These are phyloP conservation scores for Falciphora oryzae DNA, from an alignment of 2,329 filamentous ascomycete genomes.

Conservation along the genomic window DNA sequence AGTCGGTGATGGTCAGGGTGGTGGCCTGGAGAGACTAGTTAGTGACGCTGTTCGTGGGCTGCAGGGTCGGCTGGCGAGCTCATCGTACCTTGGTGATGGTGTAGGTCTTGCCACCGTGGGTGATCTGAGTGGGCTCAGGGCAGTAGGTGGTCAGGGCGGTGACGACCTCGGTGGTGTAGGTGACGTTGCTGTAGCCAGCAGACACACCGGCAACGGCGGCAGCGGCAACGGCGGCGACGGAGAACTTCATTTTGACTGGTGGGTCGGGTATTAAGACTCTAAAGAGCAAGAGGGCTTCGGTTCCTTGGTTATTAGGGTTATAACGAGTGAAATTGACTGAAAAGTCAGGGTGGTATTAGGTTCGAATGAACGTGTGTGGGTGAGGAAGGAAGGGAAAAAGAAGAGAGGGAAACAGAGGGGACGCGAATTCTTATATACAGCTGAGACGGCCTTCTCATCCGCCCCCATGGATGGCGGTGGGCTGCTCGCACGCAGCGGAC, in stretches of 20 bases:
- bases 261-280: constrained; percentile 36
- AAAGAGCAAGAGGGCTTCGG: constrained; percentile 19
- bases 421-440: constrained; percentile 43
- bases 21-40: constrained; percentile 41
- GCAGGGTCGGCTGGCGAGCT: neutral
- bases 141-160: constrained; percentile 67
- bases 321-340: constrained; percentile 57
- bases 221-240: constrained; percentile 46
- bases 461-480: neutral
- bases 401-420: constrained; percentile 26
- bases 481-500: neutral
- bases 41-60: neutral
- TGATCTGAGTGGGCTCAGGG: constrained; percentile 59
- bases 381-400: constrained; percentile 35
- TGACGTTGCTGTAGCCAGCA: constrained; percentile 31
- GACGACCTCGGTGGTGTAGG: constrained; percentile 61
- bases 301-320: constrained; percentile 17
- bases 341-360: constrained; percentile 42
- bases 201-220: constrained; percentile 40
- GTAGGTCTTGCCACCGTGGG: constrained; percentile 61
- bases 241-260: constrained; percentile 61
- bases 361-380: constrained; percentile 39
- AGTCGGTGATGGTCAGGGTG: constrained; percentile 59
- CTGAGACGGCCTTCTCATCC: constrained; percentile 11
- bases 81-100: constrained; percentile 55